These are phyloP conservation scores for Aurantiochytrium sp. DNA, from an alignment of 108 stramenopile genomes.

Conservation along the genomic window DNA sequence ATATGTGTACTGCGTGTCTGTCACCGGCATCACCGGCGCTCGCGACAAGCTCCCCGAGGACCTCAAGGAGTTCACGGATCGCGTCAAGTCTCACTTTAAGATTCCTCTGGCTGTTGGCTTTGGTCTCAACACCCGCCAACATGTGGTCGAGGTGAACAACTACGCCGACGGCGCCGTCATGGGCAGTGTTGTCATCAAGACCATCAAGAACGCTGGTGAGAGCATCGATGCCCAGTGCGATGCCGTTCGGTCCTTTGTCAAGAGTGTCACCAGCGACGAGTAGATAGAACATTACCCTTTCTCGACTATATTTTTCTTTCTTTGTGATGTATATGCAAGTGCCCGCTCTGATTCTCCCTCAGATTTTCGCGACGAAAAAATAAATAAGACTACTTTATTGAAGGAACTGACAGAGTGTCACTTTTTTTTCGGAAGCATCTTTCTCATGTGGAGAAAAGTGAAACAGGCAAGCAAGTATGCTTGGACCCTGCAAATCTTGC, in stretches of 20 bases:
- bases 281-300: not conserved
- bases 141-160: conserved; percentile 79
- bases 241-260: not conserved
- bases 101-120: conserved; percentile 91
- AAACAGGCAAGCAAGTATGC: no score
- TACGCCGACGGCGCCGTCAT: conserved; percentile 93
- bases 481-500: no score
- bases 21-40: conserved; percentile 91
- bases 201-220: conserved; percentile 62
- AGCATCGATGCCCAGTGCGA: conserved; percentile 38
- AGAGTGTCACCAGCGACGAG: not conserved
- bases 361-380: not conserved
- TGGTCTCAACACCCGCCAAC: conserved; percentile 78
- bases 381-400: no score
- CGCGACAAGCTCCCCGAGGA: conserved; percentile 67
- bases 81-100: conserved; percentile 64
- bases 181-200: conserved; percentile 86
- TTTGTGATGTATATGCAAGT: not conserved
- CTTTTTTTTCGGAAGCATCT: no score
- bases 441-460: no score
- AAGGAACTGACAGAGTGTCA: no score
- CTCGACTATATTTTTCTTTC: not conserved
- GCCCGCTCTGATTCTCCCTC: not conserved
- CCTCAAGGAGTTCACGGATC: conserved; percentile 73
- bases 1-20: conserved; percentile 92